phyloP scores from a whole-genome alignment of 2,329 filamentous ascomycete species.

The Calonectria henricotiae region DNA sequence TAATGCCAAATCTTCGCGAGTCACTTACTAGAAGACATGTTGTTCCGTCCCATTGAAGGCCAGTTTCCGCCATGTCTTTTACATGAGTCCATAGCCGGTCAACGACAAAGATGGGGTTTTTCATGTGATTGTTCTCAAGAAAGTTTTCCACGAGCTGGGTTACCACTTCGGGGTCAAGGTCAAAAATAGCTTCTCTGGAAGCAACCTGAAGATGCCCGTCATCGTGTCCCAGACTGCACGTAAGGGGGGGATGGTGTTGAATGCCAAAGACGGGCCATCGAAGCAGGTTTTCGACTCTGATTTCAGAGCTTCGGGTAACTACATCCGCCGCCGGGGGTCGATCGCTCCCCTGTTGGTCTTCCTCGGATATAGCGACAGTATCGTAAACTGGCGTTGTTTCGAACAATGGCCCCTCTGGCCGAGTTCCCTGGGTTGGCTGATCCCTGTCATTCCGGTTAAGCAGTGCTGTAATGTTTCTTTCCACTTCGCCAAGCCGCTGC shows the following conservation, averaged over 20 bases:
- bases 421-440: not conserved
- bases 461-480: slow-evolving; percentile 32
- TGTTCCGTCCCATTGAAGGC: slow-evolving; percentile 45
- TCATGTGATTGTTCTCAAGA: slow-evolving; percentile 44
- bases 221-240: slow-evolving; percentile 30
- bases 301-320: slow-evolving; percentile 39
- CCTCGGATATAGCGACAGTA: slow-evolving; percentile 6
- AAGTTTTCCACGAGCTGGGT: slow-evolving; percentile 46
- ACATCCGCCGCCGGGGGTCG: slow-evolving; percentile 37
- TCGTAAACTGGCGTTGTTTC: slow-evolving; percentile 3
- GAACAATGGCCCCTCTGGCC: not conserved
- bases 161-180: slow-evolving; percentile 41
- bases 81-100: slow-evolving; percentile 41
- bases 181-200: slow-evolving; percentile 34
- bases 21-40: slow-evolving; percentile 46
- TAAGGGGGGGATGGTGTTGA: slow-evolving; percentile 29
- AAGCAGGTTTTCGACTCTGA: slow-evolving; percentile 36
- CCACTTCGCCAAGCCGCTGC: slow-evolving; percentile 42
- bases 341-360: slow-evolving; percentile 25
- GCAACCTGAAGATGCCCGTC: slow-evolving; percentile 2
- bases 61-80: slow-evolving; percentile 37
- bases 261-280: slow-evolving; percentile 36
- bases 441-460: slow-evolving; percentile 15
- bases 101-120: slow-evolving; percentile 46
- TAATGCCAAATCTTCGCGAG: not conserved